Percentiles rank a stretch among this genome's conserved stretches.
Conservation (phyloP, 805 yeast genomes). For the Saturnispora gosingensis region DNA sequence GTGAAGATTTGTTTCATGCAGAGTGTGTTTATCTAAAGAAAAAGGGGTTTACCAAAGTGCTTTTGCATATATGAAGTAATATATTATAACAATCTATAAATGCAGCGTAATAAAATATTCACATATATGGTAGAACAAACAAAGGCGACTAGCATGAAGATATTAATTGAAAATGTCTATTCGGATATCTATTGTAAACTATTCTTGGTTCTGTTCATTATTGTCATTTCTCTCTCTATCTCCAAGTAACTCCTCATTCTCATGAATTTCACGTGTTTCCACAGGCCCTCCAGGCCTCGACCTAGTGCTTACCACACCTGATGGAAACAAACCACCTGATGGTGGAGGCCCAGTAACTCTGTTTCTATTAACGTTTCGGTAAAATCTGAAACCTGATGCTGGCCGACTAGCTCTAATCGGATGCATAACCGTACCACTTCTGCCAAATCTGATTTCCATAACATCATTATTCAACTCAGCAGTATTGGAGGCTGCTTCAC, state of each 20-base stretch:
- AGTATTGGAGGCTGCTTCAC: neutral
- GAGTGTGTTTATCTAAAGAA: too few relatives aligned
- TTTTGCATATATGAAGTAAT: neutral
- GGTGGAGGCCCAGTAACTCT: conserved; percentile 5
- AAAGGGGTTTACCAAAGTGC: neutral
- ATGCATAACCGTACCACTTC: neutral
- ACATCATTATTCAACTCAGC: neutral
- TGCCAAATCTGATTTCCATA: conserved; percentile 1
- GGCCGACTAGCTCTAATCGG: neutral
- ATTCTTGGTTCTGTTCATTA: neutral
- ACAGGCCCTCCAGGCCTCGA: conserved; percentile 3
- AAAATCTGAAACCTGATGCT: conserved; percentile 4
- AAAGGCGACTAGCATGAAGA: neutral
- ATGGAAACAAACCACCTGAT: conserved; percentile 6
- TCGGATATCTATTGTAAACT: neutral
- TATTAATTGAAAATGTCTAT: neutral
- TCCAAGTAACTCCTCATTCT: neutral
- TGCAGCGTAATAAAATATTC: neutral
- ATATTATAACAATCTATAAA: neutral
- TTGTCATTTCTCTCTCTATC: neutral
- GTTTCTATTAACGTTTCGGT: conserved; percentile 5
- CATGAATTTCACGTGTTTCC: conserved; percentile 2
- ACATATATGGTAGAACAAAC: neutral
- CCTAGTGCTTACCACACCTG: conserved; percentile 5
- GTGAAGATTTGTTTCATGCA: too few relatives aligned